phyloP scores from a whole-genome alignment of 2,329 filamentous ascomycete genomes.

The Colletotrichum lini region DNA sequence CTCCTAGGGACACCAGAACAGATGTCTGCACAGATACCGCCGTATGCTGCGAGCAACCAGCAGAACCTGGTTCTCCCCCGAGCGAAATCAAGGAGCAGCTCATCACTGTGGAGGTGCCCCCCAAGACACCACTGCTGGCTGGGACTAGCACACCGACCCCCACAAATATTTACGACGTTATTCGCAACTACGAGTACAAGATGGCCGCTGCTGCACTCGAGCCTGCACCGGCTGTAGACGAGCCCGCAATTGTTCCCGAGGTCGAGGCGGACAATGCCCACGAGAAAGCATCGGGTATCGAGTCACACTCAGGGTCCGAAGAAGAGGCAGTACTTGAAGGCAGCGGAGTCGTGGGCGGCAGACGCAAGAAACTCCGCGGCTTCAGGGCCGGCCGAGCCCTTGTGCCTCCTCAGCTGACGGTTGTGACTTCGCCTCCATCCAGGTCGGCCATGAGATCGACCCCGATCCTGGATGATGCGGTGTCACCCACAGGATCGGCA shows the following conservation, averaged over 20 bases:
- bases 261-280: neutral
- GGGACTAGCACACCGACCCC: slow-evolving; percentile 31
- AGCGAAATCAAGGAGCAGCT: slow-evolving; percentile 30
- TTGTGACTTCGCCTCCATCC: slow-evolving; percentile 58
- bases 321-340: slow-evolving; percentile 50
- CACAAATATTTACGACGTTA: slow-evolving; percentile 41
- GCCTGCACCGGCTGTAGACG: neutral
- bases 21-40: neutral
- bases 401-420: slow-evolving; percentile 49
- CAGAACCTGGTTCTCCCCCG: too few species aligned
- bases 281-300: slow-evolving; percentile 11
- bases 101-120: slow-evolving; percentile 16
- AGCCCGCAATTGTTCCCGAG: neutral
- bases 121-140: slow-evolving; percentile 7
- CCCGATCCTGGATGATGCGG: slow-evolving; percentile 42
- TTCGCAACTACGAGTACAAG: slow-evolving; percentile 42
- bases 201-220: slow-evolving; percentile 19
- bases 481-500: slow-evolving; percentile 62
- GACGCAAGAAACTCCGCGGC: slow-evolving; percentile 49
- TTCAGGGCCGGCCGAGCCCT: slow-evolving; percentile 49
- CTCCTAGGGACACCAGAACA: neutral
- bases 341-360: slow-evolving; percentile 48
- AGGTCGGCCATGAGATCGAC: slow-evolving; percentile 43
- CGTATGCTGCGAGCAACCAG: neutral
- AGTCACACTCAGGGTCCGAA: slow-evolving; percentile 32